phyloP scores from a whole-genome alignment of 2,329 filamentous ascomycete genomes.

The Colletotrichum sp. region DNA sequence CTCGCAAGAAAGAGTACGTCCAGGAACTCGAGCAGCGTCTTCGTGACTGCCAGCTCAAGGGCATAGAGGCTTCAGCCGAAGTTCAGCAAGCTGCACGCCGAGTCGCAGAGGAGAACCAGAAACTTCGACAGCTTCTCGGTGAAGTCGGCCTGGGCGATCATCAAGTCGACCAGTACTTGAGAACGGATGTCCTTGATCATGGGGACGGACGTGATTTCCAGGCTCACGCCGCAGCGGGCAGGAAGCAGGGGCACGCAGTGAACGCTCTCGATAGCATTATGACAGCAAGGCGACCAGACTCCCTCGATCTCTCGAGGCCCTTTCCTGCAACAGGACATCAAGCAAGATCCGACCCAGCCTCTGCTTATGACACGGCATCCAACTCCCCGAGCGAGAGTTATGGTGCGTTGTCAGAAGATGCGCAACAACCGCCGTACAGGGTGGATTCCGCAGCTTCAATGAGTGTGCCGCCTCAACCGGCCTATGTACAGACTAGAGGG shows the following conservation, averaged over 20 bases:
- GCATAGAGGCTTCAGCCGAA: slow-evolving; percentile 72
- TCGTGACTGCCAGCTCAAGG: slow-evolving; percentile 66
- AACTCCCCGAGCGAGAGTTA: neutral
- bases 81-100: slow-evolving; percentile 72
- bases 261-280: slow-evolving; percentile 40
- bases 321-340: neutral
- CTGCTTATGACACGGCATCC: neutral
- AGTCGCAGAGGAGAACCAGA: slow-evolving; percentile 73
- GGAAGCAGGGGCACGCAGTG: neutral
- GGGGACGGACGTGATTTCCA: neutral
- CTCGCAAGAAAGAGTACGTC: slow-evolving; percentile 75
- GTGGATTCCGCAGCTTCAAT: neutral
- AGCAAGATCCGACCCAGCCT: neutral
- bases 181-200: slow-evolving; percentile 16
- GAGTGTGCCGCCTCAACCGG: neutral
- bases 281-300: slow-evolving; percentile 35
- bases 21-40: slow-evolving; percentile 71
- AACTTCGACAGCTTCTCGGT: slow-evolving; percentile 63
- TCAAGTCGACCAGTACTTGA: slow-evolving; percentile 52
- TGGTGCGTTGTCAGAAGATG: neutral
- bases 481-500: neutral
- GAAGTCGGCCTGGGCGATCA: slow-evolving; percentile 61
- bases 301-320: neutral
- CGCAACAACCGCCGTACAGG: neutral
- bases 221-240: neutral